These are phyloP conservation scores for Agastache rugosa DNA, from an alignment of 257 asterid genomes.

Conservation along the genomic window DNA sequence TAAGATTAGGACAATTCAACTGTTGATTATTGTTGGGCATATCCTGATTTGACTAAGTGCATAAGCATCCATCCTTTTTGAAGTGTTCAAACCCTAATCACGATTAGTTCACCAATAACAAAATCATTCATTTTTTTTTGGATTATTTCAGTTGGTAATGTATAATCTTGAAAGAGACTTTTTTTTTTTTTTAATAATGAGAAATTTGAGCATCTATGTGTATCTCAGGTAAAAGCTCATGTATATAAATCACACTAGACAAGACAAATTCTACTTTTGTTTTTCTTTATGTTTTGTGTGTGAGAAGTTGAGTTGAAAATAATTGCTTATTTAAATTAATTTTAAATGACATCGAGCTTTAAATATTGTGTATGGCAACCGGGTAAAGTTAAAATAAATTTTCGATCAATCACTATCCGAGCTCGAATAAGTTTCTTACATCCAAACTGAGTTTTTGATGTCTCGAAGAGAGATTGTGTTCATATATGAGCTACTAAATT, in stretches of 20 bases:
- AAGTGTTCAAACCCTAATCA: slow-evolving; percentile 25
- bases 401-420: neutral
- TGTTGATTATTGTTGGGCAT: slow-evolving; percentile 39
- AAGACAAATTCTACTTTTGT: neutral
- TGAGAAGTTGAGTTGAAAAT: neutral
- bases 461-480: neutral
- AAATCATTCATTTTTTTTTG: neutral
- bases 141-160: neutral
- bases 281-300: neutral
- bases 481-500: neutral
- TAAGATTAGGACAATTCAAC: slow-evolving; percentile 49
- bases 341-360: neutral
- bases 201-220: neutral
- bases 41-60: slow-evolving; percentile 39
- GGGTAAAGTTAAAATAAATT: neutral
- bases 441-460: neutral
- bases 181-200: neutral
- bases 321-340: neutral
- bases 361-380: neutral
- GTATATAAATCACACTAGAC: neutral
- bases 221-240: neutral
- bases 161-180: neutral
- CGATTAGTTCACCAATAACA: neutral
- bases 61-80: slow-evolving; percentile 17
- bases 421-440: neutral